Percentiles rank a stretch among this genome's conserved stretches.
These are phyloP conservation scores for Boletales sp. DNA, from an alignment of 768 basidiomycete genomes.

Conservation along the genomic window DNA sequence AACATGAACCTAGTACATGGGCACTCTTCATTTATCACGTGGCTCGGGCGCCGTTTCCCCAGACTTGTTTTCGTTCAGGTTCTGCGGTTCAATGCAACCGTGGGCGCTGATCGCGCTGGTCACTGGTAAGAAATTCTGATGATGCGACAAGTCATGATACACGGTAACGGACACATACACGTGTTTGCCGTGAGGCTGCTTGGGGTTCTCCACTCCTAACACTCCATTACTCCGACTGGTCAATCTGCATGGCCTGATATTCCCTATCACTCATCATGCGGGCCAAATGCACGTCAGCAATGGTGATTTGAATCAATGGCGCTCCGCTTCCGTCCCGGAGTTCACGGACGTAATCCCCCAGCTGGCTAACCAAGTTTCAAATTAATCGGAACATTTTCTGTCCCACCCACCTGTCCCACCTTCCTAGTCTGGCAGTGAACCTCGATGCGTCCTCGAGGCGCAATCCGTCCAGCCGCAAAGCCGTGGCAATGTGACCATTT, in stretches of 20 bases:
- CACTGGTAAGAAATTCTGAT: background rate
- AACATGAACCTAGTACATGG: background rate
- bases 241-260: background rate
- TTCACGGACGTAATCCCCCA: slow-evolving; percentile 1
- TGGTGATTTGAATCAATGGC: slow-evolving; percentile 10
- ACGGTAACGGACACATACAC: slow-evolving; percentile 4
- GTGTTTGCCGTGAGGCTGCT: slow-evolving; percentile 16
- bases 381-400: slow-evolving; percentile 6
- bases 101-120: background rate
- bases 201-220: too few species aligned
- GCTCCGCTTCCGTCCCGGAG: slow-evolving; percentile 17
- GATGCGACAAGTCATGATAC: too few species aligned
- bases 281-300: background rate
- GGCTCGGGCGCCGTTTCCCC: too few species aligned
- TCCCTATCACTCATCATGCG: background rate
- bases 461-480: slow-evolving; percentile 12
- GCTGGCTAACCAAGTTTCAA: slow-evolving; percentile 19
- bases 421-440: slow-evolving; percentile 11
- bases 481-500: slow-evolving; percentile 8
- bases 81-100: too few species aligned
- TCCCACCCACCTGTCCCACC: slow-evolving; percentile 11
- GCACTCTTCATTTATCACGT: too few species aligned
- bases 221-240: background rate
- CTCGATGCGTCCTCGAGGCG: slow-evolving; percentile 32
- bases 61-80: too few species aligned